Evolutionary conservation across 2,329 filamentous ascomycete species (phyloP), one percentile per base, ranked within the genome.

Genomic region (Biscogniauxia mediterranea): DNA sequence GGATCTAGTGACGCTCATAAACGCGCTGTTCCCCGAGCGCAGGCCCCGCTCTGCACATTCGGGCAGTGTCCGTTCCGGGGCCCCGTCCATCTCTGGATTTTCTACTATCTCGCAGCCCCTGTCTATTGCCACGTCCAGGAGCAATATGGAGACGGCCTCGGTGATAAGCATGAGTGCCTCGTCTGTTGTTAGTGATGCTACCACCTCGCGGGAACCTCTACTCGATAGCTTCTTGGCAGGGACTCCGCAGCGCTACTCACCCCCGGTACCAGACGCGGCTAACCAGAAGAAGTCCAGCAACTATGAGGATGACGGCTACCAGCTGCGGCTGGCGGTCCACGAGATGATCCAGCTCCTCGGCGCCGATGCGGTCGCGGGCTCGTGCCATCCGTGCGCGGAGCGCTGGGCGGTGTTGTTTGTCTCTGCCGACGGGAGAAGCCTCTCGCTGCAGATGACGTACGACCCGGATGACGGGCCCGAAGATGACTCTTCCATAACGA

Each of bases 341-440:
- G 89, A 92, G 68, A 87, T 93, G 87, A 82, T 79, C 6, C 85
- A 89, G 54, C 81, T 82, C 5, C 77, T 92, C 9, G 89, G 89
- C 4, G 69, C 79, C 6, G 88, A 92, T 15, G 83, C 80, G 13
- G 80, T 88, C 19, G 85, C 87, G 55, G 90, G 89, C 21, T 81
- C 85, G 15, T 89, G 87, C 58, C 90, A 95, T 69, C 92, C 92
- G 8, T 94, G 91, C 64, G 88, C 89, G 1, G 92, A 96, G 75
- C 83, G 89, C 59, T 96, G 92, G 92, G 85, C 90, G 4, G 88
- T 95, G 6, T 79, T 96, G 8, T 94, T 93, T 69, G 85, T 96
- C 59, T 90, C 90, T 0, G 77, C 86, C 0, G 87, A 93, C 73
- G 91, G 91, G 32, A 87, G 86, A 69, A 81, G 81, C 56, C 78